phyloP scores from a whole-genome alignment of 2,329 filamentous ascomycete genomes.

The Dothidotthia symphoricarpi region DNA sequence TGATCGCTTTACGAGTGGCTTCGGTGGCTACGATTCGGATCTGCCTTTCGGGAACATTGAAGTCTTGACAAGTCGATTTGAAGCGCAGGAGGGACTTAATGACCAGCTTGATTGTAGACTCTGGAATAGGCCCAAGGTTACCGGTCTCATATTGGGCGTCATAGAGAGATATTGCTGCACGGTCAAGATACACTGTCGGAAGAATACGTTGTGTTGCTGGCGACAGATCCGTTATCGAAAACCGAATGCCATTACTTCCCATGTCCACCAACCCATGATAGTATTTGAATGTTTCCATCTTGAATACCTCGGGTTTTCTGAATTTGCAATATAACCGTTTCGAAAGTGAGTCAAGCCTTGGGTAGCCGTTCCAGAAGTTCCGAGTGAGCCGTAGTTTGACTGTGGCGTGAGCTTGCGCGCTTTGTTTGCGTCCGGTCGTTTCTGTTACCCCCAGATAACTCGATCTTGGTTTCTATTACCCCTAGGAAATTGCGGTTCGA shows the following conservation, averaged over 20 bases:
- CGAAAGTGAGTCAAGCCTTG: conserved; percentile 12
- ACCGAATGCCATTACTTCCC: conserved; percentile 80
- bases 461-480: conserved; percentile 15
- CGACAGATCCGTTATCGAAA: conserved; percentile 81
- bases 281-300: conserved; percentile 16
- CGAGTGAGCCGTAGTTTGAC: conserved; percentile 16
- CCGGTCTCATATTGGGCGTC: conserved; percentile 63
- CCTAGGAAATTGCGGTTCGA: conserved; percentile 13
- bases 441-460: conserved; percentile 26
- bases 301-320: conserved; percentile 13
- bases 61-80: conserved; percentile 66
- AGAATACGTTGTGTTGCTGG: conserved; percentile 70
- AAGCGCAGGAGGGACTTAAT: conserved; percentile 68
- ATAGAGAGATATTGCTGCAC: conserved; percentile 80
- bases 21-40: conserved; percentile 82
- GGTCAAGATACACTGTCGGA: conserved; percentile 73
- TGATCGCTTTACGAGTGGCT: conserved; percentile 77
- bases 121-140: conserved; percentile 53
- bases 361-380: conserved; percentile 6
- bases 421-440: conserved; percentile 14
- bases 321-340: conserved; percentile 14
- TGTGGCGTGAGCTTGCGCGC: conserved; percentile 24
- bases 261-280: conserved; percentile 40
- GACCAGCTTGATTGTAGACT: conserved; percentile 63
- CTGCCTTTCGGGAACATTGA: conserved; percentile 63